Conservation (phyloP, 2,329 filamentous ascomycete species). For the Paracorniculantispora psalliotae region DNA sequence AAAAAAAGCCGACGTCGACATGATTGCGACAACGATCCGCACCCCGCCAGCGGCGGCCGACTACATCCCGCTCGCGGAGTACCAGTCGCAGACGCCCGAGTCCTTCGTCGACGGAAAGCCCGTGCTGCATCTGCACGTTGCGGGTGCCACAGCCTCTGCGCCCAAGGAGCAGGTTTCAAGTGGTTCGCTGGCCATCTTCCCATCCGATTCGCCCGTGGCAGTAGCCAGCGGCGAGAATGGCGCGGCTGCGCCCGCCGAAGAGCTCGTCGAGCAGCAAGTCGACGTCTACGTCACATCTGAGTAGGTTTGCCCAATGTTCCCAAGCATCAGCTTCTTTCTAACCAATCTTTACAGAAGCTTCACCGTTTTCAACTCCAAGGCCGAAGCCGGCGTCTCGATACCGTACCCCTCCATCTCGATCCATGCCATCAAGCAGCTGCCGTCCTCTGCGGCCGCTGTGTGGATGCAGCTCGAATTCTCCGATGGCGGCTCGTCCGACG, state of each 20-base stretch:
- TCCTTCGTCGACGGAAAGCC: conserved; percentile 69
- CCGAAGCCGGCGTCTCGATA: conserved; percentile 59
- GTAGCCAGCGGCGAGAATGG: conserved; percentile 30
- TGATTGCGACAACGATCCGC: conserved; percentile 51
- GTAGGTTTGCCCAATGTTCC: conserved; percentile 29
- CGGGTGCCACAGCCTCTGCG: conserved; percentile 53
- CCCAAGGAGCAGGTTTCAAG: conserved; percentile 43
- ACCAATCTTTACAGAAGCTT: conserved; percentile 35
- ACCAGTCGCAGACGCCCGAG: conserved; percentile 66
- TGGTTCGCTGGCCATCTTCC: conserved; percentile 50
- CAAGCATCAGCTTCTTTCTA: background rate
- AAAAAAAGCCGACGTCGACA: conserved; percentile 15
- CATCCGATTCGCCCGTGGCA: conserved; percentile 27
- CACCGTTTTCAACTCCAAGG: conserved; percentile 57
- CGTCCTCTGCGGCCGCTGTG: conserved; percentile 41
- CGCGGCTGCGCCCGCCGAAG: conserved; percentile 21
- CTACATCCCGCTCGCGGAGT: conserved; percentile 62
- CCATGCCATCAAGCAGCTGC: conserved; percentile 64
- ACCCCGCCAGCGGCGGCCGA: conserved; percentile 51
- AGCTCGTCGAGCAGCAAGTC: conserved; percentile 42
- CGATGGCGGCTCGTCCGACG: conserved; percentile 52
- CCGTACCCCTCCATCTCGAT: conserved; percentile 71
- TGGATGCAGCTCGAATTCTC: conserved; percentile 66
- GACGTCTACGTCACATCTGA: conserved; percentile 56
- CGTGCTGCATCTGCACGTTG: conserved; percentile 61